Evolutionary conservation across 768 basidiomycete species (phyloP), one percentile per base, ranked within the genome.

Genomic region (Ramaria rubella): DNA sequence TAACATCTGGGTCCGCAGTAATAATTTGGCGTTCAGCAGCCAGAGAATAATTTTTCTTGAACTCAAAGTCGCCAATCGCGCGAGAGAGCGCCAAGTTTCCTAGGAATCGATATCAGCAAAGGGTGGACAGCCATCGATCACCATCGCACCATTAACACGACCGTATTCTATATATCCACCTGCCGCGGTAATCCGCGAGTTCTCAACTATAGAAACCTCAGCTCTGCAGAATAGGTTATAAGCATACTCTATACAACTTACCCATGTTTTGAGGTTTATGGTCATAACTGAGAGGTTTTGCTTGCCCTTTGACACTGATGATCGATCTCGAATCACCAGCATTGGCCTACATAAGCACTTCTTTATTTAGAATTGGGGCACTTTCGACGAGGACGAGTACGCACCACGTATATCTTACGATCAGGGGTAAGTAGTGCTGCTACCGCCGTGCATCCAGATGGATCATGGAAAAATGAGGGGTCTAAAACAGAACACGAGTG

Each of bases 81-180:
- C 96, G 81, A 15, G 94, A 94, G 36, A 98, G 73, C 0, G 96
- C 95, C 56, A 99, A 83, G 68, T 98, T 98, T 60, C 95, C 94
- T 96, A 64, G 46, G 34, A 12, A 11, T 9, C 12, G 26, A n/a
- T 17, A 19, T 6, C 15, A 15, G 29, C 33, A 33, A 40, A 55
- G 43, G 15, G 57, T 38, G 33, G 49, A 26, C 24, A 42, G 24
- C 48, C 59, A 53, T n/a, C n/a, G n/a, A n/a, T n/a, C n/a, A 67
- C 73, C 4, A 27, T 60, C 70, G 36, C 49, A 93, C 94, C 96
- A 68, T 98, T 98, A 31, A 99, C 96, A 50, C 96, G 87, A 31
- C 94, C 94, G 66, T 83, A 97, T 69, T 98, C 94, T 58, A 99
- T 86, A 65, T 90, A 99, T 43, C 96, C 96, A 43, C 96, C 96